Evolutionary conservation across 257 asterid species (phyloP).

Genomic region (Solanum neorickii): DNA sequence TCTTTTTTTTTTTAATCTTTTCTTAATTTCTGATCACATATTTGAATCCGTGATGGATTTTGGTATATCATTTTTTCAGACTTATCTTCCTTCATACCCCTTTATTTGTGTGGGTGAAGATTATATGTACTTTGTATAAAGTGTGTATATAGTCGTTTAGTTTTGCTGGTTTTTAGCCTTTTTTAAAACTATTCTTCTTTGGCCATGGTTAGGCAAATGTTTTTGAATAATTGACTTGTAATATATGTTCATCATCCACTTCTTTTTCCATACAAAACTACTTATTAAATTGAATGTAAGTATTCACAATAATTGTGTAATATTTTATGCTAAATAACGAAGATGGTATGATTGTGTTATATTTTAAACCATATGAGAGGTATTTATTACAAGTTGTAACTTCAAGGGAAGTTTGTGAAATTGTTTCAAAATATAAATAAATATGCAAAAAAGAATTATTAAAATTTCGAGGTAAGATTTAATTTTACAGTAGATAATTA

Average conservation of each 20-base stretch:
- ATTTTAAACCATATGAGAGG: not conserved
- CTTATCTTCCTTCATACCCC: not conserved
- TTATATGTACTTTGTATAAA: not conserved
- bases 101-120: conserved; percentile 3
- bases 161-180: not conserved
- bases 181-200: not conserved
- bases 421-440: not conserved
- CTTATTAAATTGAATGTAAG: not conserved
- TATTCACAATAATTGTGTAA: not conserved
- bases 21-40: not conserved
- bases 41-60: not conserved
- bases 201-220: not conserved
- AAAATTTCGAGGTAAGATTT: not conserved
- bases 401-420: not conserved
- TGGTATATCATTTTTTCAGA: not conserved
- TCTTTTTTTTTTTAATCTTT: too few species aligned
- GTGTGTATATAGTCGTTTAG: not conserved
- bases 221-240: not conserved
- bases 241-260: not conserved
- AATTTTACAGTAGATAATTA: not conserved
- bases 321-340: too few species aligned
- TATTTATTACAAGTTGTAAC: not conserved
- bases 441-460: not conserved
- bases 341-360: not conserved
- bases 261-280: too few species aligned